Evolutionary conservation across 192 early-diverging fungal species (phyloP).

Genomic region (Podila horticola): DNA sequence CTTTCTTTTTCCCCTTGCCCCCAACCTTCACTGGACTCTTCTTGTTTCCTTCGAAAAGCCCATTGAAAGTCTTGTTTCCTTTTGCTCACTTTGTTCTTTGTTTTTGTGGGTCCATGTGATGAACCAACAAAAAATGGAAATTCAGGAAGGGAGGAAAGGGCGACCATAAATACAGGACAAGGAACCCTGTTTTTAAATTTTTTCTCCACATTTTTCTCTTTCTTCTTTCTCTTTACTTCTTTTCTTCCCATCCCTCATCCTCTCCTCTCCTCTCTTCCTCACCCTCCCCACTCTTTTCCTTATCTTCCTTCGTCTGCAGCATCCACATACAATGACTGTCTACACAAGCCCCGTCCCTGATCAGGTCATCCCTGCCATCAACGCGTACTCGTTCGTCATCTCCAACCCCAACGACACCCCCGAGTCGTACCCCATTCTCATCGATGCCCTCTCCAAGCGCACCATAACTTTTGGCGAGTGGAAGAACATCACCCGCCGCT

Average conservation of each 20-base stretch:
- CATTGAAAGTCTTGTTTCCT: too few species aligned
- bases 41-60: too few species aligned
- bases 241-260: not conserved
- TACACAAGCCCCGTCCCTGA: constrained; percentile 47
- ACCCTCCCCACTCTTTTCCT: not conserved
- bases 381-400: constrained; percentile 54
- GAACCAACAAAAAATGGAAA: too few species aligned
- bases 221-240: not conserved
- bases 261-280: not conserved
- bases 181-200: not conserved
- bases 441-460: constrained; percentile 51
- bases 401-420: constrained; percentile 48
- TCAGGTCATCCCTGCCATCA: constrained; percentile 53
- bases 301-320: not conserved
- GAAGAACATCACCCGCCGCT: constrained; percentile 38
- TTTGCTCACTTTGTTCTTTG: too few species aligned
- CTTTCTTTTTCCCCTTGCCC: too few species aligned
- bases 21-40: too few species aligned
- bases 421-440: constrained; percentile 52
- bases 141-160: too few species aligned
- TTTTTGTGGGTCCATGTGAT: too few species aligned
- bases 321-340: constrained; percentile 30
- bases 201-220: not conserved
- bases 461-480: constrained; percentile 55
- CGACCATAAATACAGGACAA: too few species aligned